Evolutionary conservation across 257 asterid species (phyloP), one percentile per base, ranked within the genome.

Genomic region (Verbascum thapsus): DNA sequence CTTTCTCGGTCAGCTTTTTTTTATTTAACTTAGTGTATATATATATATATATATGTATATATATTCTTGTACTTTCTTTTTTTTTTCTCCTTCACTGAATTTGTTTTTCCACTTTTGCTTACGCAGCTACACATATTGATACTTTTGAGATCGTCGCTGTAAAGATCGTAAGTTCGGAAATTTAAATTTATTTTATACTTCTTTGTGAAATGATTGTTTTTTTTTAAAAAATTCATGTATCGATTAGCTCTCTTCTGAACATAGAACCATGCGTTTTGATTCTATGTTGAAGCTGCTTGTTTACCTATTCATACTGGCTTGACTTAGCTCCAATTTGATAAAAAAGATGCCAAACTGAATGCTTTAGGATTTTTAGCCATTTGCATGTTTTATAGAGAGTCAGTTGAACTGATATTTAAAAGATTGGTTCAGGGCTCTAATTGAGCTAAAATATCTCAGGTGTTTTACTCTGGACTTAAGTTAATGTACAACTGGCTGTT

Each of bases 91-190:
- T 40, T 6, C 10, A 52, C 13, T 51, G 63, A 51, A 30, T 58
- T 22, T 47, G n/a, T n/a, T 32, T 22, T 17, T 47, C 65, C 51
- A 17, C 58, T 59, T 58, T 68, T 56, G 50, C 0, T 22, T 53
- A 22, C n/a, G n/a, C 95, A 91, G 98, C 98, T 65, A 91, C 91
- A 51, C 98, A 91, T 77, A 82, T 86, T 58, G 95, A 91, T 66
- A 77, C 88, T 52, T 86, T 76, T 51, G 98, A 91, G 91, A 86
- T 91, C 75, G 96, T 91, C 4, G 98, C 98, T 10, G 88, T 88
- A 76, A 91, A 91, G 83, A 91, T 91, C 49, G 98, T 91, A 83
- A 91, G 98, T 81, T 67, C 16, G 9, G 18, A 43, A 9, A 13
- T 17, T 48, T 5, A 40, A 16, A 10, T 32, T 50, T 1, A 48